phyloP scores from a whole-genome alignment of 1,284 basidiomycete genomes.

The Cryptococcus depauperatus region DNA sequence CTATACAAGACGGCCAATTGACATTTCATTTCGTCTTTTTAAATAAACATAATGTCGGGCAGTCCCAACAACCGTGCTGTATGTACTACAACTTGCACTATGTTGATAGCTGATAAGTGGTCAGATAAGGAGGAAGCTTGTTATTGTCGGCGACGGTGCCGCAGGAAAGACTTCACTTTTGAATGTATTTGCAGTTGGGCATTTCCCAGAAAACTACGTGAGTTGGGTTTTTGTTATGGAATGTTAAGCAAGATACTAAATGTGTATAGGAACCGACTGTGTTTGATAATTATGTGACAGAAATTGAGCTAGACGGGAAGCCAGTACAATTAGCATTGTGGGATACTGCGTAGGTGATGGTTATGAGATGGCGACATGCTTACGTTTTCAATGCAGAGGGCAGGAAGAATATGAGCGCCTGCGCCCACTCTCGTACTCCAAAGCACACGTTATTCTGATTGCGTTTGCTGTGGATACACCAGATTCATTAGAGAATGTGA shows the following conservation, averaged over 20 bases:
- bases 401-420: slow-evolving; percentile 97
- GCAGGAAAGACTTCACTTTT: slow-evolving; percentile 51
- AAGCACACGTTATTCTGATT: slow-evolving; percentile 97
- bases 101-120: neutral
- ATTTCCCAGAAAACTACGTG: slow-evolving; percentile 93
- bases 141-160: slow-evolving; percentile 83
- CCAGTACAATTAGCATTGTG: slow-evolving; percentile 90
- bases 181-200: slow-evolving; percentile 72
- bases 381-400: slow-evolving; percentile 54
- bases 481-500: slow-evolving; percentile 92
- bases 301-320: slow-evolving; percentile 93
- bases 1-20: too few relatives aligned
- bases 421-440: slow-evolving; percentile 91
- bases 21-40: too few relatives aligned
- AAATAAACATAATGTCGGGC: slow-evolving; percentile 1
- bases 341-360: slow-evolving; percentile 81
- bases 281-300: slow-evolving; percentile 97
- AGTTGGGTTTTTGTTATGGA: slow-evolving; percentile 17
- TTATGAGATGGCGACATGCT: slow-evolving; percentile 1
- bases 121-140: slow-evolving; percentile 41
- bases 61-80: slow-evolving; percentile 8
- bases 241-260: neutral
- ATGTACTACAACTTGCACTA: too few relatives aligned
- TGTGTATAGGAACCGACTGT: slow-evolving; percentile 60
- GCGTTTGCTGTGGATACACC: slow-evolving; percentile 94